Percentiles rank a stretch among this genome's conserved stretches.
Evolutionary conservation across 805 yeast species (phyloP).

Genomic region (Candida pseudofarinosa): DNA sequence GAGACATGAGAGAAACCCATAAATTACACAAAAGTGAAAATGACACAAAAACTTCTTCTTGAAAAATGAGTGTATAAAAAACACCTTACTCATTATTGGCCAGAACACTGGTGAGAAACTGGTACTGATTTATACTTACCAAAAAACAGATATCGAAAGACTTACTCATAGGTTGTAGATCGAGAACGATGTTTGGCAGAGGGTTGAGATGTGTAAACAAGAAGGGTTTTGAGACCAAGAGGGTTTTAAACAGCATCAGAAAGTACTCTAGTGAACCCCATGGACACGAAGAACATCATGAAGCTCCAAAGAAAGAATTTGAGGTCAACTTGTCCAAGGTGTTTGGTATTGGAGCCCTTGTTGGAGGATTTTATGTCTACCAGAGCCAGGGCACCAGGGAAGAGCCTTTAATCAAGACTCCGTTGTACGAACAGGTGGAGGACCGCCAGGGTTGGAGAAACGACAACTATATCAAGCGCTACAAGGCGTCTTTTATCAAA

Average conservation of each 20-base stretch:
- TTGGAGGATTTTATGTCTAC: slow-evolving; percentile 33
- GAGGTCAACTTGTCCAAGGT: slow-evolving; percentile 40
- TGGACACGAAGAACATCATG: slow-evolving; percentile 8
- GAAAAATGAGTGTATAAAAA: not conserved
- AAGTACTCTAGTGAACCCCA: not conserved
- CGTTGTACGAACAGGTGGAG: slow-evolving; percentile 31
- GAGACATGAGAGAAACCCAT: not conserved
- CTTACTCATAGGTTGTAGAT: not conserved
- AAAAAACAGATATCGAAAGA: not conserved
- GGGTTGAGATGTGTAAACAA: slow-evolving; percentile 7
- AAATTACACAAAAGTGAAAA: not conserved
- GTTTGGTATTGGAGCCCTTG: slow-evolving; percentile 38
- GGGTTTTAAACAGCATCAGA: not conserved
- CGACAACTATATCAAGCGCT: slow-evolving; percentile 34
- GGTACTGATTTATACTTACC: not conserved
- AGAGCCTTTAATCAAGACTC: slow-evolving; percentile 35
- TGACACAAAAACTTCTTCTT: not conserved
- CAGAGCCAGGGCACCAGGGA: slow-evolving; percentile 27
- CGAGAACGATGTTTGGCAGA: slow-evolving; percentile 9
- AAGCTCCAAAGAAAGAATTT: slow-evolving; percentile 15
- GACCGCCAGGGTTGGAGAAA: slow-evolving; percentile 32
- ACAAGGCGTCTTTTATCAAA: slow-evolving; percentile 40
- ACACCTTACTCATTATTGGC: slow-evolving; percentile 2
- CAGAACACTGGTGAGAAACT: not conserved
- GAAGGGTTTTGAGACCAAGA: not conserved